A percentile compares a stretch with the other conserved stretches of the same genome.
phyloP scores from a whole-genome alignment of 2,329 filamentous ascomycete species.

The Penicillium sp. region DNA sequence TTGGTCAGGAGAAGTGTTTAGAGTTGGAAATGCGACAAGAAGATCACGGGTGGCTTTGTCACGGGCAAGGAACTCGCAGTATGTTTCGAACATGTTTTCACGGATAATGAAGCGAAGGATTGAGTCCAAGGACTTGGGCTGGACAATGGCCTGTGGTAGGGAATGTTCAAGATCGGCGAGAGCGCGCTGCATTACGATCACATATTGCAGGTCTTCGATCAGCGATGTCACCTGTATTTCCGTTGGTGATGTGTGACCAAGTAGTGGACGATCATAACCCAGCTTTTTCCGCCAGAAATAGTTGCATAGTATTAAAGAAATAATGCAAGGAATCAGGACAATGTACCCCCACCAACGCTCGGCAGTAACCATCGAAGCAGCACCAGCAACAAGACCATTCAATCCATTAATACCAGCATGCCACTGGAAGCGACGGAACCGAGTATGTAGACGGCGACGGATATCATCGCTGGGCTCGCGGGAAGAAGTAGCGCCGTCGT shows the following conservation, averaged over 20 bases:
- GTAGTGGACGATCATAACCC: slow-evolving; percentile 47
- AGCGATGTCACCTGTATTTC: slow-evolving; percentile 21
- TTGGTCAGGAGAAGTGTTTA: background rate
- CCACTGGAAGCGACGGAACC: slow-evolving; percentile 45
- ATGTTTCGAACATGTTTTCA: slow-evolving; percentile 30
- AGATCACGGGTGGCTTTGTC: slow-evolving; percentile 16
- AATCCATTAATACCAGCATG: slow-evolving; percentile 50
- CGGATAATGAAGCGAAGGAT: slow-evolving; percentile 27
- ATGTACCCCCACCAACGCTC: slow-evolving; percentile 56
- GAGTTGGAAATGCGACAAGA: slow-evolving; percentile 1
- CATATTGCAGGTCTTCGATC: slow-evolving; percentile 32
- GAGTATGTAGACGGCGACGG: slow-evolving; percentile 34
- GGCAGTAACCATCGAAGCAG: slow-evolving; percentile 52
- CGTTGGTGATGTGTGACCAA: slow-evolving; percentile 16
- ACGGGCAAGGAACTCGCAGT: slow-evolving; percentile 28
- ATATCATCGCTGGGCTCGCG: slow-evolving; percentile 31
- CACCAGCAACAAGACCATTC: slow-evolving; percentile 51
- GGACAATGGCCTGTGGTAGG: slow-evolving; percentile 6
- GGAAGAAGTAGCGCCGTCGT: slow-evolving; percentile 30
- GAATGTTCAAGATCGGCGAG: slow-evolving; percentile 13
- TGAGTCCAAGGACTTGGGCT: slow-evolving; percentile 19
- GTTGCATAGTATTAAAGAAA: slow-evolving; percentile 50
- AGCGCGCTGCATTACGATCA: slow-evolving; percentile 20
- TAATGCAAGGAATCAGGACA: slow-evolving; percentile 52
- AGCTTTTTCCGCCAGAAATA: slow-evolving; percentile 51